Evolutionary conservation across 208 protist genomes (phyloP).

Genomic region (Trypanosoma melophagium): DNA sequence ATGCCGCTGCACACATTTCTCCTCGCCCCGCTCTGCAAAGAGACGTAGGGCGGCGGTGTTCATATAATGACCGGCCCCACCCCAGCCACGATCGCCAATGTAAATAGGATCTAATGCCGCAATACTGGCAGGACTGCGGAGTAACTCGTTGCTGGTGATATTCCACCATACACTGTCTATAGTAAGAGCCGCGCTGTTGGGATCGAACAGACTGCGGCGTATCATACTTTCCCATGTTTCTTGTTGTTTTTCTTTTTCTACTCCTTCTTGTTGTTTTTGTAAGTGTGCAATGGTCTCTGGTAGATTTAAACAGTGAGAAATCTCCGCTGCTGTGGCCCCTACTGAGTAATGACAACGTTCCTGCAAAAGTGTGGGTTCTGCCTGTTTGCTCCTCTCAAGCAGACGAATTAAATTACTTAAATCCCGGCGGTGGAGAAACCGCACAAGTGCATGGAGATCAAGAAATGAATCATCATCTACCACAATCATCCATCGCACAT

Average conservation of each 20-base stretch:
- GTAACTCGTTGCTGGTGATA: not conserved
- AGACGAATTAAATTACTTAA: not conserved
- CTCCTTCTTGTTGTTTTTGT: not conserved
- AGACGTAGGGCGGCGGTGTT: conserved; percentile 19
- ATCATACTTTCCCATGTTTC: not conserved
- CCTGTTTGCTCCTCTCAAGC: not conserved
- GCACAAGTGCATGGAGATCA: conserved; percentile 24
- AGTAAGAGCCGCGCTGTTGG: not conserved
- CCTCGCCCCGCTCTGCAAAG: not conserved
- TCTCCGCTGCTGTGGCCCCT: not conserved
- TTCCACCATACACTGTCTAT: conserved; percentile 9
- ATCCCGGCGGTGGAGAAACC: conserved; percentile 17
- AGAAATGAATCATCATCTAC: conserved; percentile 31
- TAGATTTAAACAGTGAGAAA: not conserved
- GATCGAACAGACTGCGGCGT: not conserved
- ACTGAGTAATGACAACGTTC: not conserved
- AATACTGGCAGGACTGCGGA: not conserved
- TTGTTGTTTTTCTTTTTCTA: not conserved
- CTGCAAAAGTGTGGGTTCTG: not conserved
- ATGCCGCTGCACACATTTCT: conserved; percentile 15
- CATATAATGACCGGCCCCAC: conserved; percentile 30
- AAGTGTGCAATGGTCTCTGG: not conserved
- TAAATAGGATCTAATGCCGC: conserved; percentile 10
- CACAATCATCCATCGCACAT: conserved; percentile 22
- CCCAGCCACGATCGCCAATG: conserved; percentile 28